phyloP scores from a whole-genome alignment of 352 stramenopile genomes.

The Phytopythium vexans region DNA sequence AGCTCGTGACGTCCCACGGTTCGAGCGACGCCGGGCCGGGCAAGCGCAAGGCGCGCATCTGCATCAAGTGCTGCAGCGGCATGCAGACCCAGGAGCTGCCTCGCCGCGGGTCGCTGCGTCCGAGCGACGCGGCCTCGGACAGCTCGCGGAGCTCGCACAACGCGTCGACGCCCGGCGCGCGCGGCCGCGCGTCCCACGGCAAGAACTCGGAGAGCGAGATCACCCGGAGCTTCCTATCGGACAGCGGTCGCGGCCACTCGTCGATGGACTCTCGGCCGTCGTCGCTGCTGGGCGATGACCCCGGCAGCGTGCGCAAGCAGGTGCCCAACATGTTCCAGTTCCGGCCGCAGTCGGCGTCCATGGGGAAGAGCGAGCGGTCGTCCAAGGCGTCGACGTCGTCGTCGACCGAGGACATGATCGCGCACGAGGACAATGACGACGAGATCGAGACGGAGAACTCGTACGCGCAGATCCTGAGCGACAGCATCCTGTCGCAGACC shows the following conservation, averaged over 20 bases:
- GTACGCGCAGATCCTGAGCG: conserved; percentile 22
- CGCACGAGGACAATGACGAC: conserved; percentile 17
- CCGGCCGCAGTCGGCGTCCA: conserved; percentile 33
- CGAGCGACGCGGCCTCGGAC: conserved; percentile 27
- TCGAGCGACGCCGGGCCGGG: conserved; percentile 31
- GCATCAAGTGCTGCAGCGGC: conserved; percentile 69
- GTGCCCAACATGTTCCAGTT: conserved; percentile 68
- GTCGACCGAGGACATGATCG: conserved; percentile 20
- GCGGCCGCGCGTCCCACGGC: conserved; percentile 14
- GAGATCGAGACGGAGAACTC: conserved; percentile 28
- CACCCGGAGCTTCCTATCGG: conserved; percentile 31
- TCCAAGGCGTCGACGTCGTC: conserved; percentile 32
- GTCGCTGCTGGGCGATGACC: conserved; percentile 8
- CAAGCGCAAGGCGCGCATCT: conserved; percentile 76
- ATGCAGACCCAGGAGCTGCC: conserved; percentile 54
- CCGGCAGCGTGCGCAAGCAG: conserved; percentile 23
- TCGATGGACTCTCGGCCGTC: conserved; percentile 20
- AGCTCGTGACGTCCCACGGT: conserved; percentile 60
- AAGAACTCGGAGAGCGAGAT: conserved; percentile 24
- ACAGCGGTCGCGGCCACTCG: conserved; percentile 23
- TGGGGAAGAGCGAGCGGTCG: conserved; percentile 30
- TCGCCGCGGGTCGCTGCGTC: conserved; percentile 27
- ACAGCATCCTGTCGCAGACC: conserved; percentile 14
- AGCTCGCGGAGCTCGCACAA: conserved; percentile 24
- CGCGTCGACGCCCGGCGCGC: conserved; percentile 7